Percentiles rank a stretch among this genome's conserved stretches.
These are phyloP conservation scores for Cyphellophora attinorum DNA, from an alignment of 2,329 filamentous ascomycete genomes.

Conservation along the genomic window DNA sequence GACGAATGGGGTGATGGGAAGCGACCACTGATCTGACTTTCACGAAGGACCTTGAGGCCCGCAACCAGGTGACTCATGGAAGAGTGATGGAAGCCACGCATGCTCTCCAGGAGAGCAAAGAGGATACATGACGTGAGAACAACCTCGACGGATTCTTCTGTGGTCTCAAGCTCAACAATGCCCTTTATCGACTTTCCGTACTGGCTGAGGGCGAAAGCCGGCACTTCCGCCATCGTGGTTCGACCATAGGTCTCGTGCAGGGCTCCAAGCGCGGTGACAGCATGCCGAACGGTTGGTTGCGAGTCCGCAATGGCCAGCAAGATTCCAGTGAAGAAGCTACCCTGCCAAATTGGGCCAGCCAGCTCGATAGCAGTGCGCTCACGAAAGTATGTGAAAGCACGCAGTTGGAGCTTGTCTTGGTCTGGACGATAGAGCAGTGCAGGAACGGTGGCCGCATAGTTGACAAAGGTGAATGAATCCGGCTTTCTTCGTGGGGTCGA, in stretches of 20 bases:
- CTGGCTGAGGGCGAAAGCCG: slow-evolving; percentile 4
- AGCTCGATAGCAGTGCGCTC: slow-evolving; percentile 4
- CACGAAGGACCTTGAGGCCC: slow-evolving; percentile 2
- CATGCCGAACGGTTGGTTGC: slow-evolving; percentile 4
- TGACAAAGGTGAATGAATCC: slow-evolving; percentile 2
- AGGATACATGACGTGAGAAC: slow-evolving; percentile 6
- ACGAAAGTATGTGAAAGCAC: slow-evolving; percentile 2
- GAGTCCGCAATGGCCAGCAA: slow-evolving; percentile 3
- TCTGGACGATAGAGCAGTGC: too few species aligned
- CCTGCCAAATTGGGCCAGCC: not conserved
- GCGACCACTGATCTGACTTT: not conserved
- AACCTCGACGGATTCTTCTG: slow-evolving; percentile 3
- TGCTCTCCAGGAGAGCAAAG: slow-evolving; percentile 5
- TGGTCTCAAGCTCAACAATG: slow-evolving; percentile 1
- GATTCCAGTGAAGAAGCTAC: slow-evolving; percentile 4
- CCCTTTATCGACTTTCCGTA: slow-evolving; percentile 6
- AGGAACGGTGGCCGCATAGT: slow-evolving; percentile 1
- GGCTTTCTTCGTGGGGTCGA: not conserved
- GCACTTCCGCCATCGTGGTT: not conserved
- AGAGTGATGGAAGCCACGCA: slow-evolving; percentile 4
- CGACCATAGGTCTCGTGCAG: slow-evolving; percentile 4
- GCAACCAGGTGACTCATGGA: slow-evolving; percentile 4
- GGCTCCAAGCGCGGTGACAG: slow-evolving; percentile 4
- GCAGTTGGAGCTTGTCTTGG: too few species aligned
- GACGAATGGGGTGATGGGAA: not conserved